Evolutionary conservation across 352 stramenopile genomes (phyloP).

Genomic region (Phytopythium boreale): DNA sequence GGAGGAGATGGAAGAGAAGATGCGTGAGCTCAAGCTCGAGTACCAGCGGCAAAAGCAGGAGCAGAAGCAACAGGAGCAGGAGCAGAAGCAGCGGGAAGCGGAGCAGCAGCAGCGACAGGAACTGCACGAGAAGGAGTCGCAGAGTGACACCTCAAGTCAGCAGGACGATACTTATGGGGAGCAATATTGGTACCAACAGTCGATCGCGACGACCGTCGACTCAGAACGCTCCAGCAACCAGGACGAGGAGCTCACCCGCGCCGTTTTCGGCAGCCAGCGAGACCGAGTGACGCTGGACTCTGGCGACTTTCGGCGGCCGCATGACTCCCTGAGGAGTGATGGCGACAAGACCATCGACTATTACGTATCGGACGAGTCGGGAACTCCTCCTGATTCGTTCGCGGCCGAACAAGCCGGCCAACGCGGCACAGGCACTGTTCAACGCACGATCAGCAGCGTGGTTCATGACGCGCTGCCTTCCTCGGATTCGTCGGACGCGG

Average conservation of each 20-base stretch:
- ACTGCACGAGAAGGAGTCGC: slow-evolving; percentile 4
- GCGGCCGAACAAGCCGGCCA: not conserved
- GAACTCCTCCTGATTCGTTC: not conserved
- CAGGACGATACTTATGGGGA: slow-evolving; percentile 2
- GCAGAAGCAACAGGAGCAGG: slow-evolving; percentile 12
- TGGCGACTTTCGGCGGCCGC: not conserved
- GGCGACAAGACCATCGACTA: slow-evolving; percentile 4
- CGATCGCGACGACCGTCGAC: not conserved
- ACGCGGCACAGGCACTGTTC: not conserved
- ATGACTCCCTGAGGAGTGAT: not conserved
- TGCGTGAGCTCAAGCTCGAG: not conserved
- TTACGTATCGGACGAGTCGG: slow-evolving; percentile 4
- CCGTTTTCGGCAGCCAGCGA: slow-evolving; percentile 4
- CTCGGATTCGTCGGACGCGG: slow-evolving; percentile 30
- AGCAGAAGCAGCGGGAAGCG: slow-evolving; percentile 10
- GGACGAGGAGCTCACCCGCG: slow-evolving; percentile 11
- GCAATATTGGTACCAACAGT: slow-evolving; percentile 1
- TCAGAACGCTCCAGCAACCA: slow-evolving; percentile 1
- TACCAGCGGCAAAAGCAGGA: slow-evolving; percentile 3
- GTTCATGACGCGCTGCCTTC: slow-evolving; percentile 33
- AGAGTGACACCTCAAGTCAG: slow-evolving; percentile 12
- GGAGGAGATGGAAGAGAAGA: slow-evolving; percentile 6
- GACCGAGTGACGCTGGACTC: not conserved
- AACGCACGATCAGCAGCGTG: slow-evolving; percentile 19
- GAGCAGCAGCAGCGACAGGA: slow-evolving; percentile 15